These are phyloP conservation scores for Begonia masoniana DNA, from an alignment of 306 rosid species.

Conservation along the genomic window DNA sequence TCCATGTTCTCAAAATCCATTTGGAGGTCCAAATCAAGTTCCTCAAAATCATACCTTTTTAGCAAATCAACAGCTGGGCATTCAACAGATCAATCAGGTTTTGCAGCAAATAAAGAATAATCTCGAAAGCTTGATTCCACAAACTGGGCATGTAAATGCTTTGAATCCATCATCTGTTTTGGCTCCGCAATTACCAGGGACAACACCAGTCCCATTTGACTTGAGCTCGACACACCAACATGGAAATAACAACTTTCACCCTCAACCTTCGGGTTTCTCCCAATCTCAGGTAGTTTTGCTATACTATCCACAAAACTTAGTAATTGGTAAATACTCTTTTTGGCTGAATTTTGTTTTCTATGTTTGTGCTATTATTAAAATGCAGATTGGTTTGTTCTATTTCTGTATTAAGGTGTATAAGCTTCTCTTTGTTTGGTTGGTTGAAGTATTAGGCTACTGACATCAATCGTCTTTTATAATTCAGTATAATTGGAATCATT, in stretches of 20 bases:
- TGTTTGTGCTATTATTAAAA: neutral
- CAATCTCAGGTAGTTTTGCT: constrained; percentile 42
- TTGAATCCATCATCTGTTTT: constrained; percentile 19
- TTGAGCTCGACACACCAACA: constrained; percentile 15
- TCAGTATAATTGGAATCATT: too few species aligned
- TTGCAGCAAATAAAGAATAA: constrained; percentile 31
- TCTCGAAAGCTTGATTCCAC: constrained; percentile 24
- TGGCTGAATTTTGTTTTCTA: neutral
- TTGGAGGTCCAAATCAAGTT: constrained; percentile 41
- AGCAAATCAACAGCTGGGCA: constrained; percentile 27
- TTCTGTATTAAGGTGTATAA: too few species aligned
- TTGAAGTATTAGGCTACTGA: too few species aligned
- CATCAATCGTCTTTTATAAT: too few species aligned
- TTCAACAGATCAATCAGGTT: constrained; percentile 30
- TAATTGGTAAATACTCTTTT: constrained; percentile 7
- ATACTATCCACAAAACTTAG: constrained; percentile 2
- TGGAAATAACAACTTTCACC: constrained; percentile 25
- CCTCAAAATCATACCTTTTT: constrained; percentile 35
- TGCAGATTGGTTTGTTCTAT: too few species aligned
- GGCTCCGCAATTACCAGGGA: constrained; percentile 41
- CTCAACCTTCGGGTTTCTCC: constrained; percentile 25
- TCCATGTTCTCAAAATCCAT: constrained; percentile 19
- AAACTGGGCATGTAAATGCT: constrained; percentile 21
- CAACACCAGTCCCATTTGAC: constrained; percentile 14
- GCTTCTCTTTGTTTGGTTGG: too few species aligned